Evolutionary conservation across 345 rosid genomes (phyloP), one percentile per base, ranked within the genome.

Genomic region (Eutrema japonicum): DNA sequence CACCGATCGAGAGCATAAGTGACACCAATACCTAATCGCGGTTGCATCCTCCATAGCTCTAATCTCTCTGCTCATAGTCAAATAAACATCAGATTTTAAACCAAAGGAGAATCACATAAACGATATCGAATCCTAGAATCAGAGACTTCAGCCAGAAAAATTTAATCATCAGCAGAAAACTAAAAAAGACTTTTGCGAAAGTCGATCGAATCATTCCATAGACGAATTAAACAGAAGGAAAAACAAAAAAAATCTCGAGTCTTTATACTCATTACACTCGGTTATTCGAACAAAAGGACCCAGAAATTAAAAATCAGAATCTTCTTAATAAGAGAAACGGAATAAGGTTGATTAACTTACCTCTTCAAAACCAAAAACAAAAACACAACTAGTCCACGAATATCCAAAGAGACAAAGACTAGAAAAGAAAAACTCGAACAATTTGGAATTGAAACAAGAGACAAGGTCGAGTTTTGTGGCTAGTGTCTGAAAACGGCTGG

Each of bases 1-100:
- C 73, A 92, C 91, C 56, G 72, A 58, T 33, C 59, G 86, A 40
- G 80, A 79, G 61, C 89, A 90, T 74, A 82, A 55, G 83, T 90
- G 79, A 68, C 81, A 78, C 81, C 81, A 78, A 54, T 73, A 73
- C 16, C 18, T 73, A 22, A 64, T 63, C 65, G 37, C 75, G 3
- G 35, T 43, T 62, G 71, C 63, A 67, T 78, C 74, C 14, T 68
- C 81, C 81, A 78, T 78, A 61, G 16, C 27, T 50, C 60, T 53
- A 8, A 36, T 16, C 30, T 53, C 52, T 62, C 74, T 76, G 72
- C 48, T 5, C 46, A 35, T 2, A 6, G 55, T n/a, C 69, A 61
- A 53, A 60, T 38, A 3, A 35, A 11, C 35, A 30, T 7, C 6
- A 30, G 6, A 74, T 52, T 40, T 54, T 46, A 5, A 58, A 33